Percentiles rank a stretch among this genome's conserved stretches.
These are phyloP conservation scores for Globisporangium mamillatum DNA, from an alignment of 352 stramenopile genomes.

Conservation along the genomic window DNA sequence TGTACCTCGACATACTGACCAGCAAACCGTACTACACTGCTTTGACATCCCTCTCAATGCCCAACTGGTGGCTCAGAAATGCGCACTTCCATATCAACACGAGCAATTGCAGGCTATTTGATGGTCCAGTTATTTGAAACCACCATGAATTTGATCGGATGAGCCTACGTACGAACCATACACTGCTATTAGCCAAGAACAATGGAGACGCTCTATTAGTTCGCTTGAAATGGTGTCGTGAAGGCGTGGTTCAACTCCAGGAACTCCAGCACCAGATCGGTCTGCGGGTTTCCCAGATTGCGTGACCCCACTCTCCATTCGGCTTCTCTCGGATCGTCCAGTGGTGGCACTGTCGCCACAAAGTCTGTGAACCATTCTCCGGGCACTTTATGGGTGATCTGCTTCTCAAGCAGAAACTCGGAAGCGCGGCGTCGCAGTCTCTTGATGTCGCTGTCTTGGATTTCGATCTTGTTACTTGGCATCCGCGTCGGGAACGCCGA, in stretches of 20 bases:
- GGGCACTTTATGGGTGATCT: constrained; percentile 2
- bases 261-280: constrained; percentile 73
- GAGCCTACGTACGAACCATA: no score
- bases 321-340: not conserved
- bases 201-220: not conserved
- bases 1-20: no score
- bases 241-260: constrained; percentile 72
- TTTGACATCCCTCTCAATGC: no score
- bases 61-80: no score
- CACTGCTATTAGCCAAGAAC: no score
- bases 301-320: not conserved
- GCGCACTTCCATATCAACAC: no score
- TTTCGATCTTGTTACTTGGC: constrained; percentile 24
- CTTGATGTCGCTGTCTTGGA: constrained; percentile 1
- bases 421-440: constrained; percentile 11
- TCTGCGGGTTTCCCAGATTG: constrained; percentile 81
- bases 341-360: constrained; percentile 20
- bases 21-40: no score
- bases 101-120: no score
- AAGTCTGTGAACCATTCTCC: constrained; percentile 29
- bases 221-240: constrained; percentile 28
- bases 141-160: no score
- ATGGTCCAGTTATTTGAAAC: no score
- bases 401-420: not conserved
- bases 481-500: constrained; percentile 26